Evolutionary conservation across 2,329 filamentous ascomycete species (phyloP), one percentile per base, ranked within the genome.

Genomic region (Mycosphaerelloides madeirae): DNA sequence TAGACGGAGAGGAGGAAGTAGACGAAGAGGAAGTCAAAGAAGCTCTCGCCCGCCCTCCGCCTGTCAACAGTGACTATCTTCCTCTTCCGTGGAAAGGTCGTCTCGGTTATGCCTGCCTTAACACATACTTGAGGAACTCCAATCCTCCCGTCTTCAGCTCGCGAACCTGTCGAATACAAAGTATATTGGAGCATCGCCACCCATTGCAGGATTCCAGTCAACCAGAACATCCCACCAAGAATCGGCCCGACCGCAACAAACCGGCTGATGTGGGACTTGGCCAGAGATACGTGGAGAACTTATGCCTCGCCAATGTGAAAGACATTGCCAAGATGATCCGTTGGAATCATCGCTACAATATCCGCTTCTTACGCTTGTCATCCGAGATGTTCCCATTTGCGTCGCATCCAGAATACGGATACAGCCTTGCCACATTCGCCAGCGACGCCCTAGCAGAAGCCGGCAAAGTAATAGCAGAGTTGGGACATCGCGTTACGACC

Each of bases 341-440:
- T 1, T 97, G 91, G 91, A 96, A 97, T 60, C 84, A 94, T 53
- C 85, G 81, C 55, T 96, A 91, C 53, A 83, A 84, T 31, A 97
- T 97, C 67, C 90, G 82, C 55, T 96, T 97, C 64, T 80, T 97
- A 79, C 80, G 91, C 1, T 73, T 97, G 15, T 95, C 87, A 55
- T 95, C 87, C 43, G 91, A 96, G 57, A 96, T 96, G 86, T 97
- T 97, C 53, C 91, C 91, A 0, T 96, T 96, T 64, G 91, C 91
- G 1, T 94, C 87, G 53, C 91, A 97, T 59, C 77, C 79, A 18
- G 84, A 87, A 50, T 84, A 95, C 54, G 91, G 90, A 0, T 97
- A 97, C 65, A 84, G 80, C 55, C 74, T 97, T 11, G 83, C 81
- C 0, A 84, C 86, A 0, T 96, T 96, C 63, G 91, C 90, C 0